phyloP scores from a whole-genome alignment of 225 moss, liverwort and hornwort species.

The Neckera pumila region DNA sequence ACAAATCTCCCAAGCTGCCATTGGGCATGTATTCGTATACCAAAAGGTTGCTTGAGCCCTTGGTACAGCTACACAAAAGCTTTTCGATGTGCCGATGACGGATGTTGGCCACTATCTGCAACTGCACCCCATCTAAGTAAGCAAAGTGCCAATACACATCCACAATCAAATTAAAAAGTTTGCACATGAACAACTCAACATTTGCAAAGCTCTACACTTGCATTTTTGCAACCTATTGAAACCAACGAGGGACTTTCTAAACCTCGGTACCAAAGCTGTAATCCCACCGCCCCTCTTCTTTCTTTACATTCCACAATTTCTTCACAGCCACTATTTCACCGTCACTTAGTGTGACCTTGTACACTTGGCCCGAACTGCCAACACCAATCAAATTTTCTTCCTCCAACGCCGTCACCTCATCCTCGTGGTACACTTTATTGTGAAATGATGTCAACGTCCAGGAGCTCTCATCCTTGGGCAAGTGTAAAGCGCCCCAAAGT shows the following conservation, averaged over 20 bases:
- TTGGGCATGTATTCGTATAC: background rate
- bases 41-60: background rate
- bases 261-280: background rate
- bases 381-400: background rate
- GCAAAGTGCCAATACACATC: background rate
- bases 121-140: background rate
- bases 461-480: fast-evolving
- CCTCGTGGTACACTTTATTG: background rate
- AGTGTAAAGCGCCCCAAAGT: fast-evolving
- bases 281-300: fast-evolving
- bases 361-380: background rate
- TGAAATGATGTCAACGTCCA: background rate
- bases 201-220: background rate
- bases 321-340: background rate
- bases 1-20: background rate
- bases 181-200: background rate
- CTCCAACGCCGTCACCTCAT: background rate
- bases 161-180: background rate
- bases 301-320: background rate
- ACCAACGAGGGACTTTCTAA: background rate
- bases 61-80: background rate
- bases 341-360: background rate
- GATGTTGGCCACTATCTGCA: background rate
- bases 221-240: background rate
- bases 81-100: background rate